A percentile compares a stretch with the other conserved stretches of the same genome.
phyloP scores from a whole-genome alignment of 2,329 filamentous ascomycete genomes.

The Talaromyces sp. region DNA sequence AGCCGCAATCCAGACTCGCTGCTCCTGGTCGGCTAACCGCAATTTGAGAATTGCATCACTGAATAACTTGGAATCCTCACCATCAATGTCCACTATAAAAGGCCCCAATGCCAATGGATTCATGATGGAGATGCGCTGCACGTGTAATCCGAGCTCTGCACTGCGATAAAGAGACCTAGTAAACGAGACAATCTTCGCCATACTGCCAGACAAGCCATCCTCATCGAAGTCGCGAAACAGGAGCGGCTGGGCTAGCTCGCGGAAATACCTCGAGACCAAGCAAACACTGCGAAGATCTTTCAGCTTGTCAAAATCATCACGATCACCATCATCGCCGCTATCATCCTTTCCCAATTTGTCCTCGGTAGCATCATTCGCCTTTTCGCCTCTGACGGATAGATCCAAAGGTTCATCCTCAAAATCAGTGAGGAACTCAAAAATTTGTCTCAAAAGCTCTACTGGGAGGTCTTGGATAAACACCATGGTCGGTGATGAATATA shows the following conservation, averaged over 20 bases:
- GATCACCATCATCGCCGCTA: not conserved
- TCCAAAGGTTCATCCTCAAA: not conserved
- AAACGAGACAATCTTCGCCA: slow-evolving; percentile 17
- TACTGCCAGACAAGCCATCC: not conserved
- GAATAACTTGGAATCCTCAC: not conserved
- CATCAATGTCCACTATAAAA: not conserved
- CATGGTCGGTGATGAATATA: slow-evolving; percentile 17
- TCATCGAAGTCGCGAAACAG: slow-evolving; percentile 22
- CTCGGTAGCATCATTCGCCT: not conserved
- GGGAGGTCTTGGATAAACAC: slow-evolving; percentile 21
- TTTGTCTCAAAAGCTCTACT: slow-evolving; percentile 21
- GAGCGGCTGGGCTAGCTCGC: slow-evolving; percentile 25
- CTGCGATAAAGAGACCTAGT: slow-evolving; percentile 19
- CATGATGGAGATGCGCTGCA: slow-evolving; percentile 18
- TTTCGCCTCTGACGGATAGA: not conserved
- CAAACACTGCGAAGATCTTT: slow-evolving; percentile 20
- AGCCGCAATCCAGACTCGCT: slow-evolving; percentile 18
- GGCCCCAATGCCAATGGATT: no score
- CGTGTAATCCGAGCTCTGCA: slow-evolving; percentile 21
- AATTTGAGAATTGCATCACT: not conserved
- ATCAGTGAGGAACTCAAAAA: slow-evolving; percentile 17
- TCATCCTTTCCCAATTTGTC: not conserved
- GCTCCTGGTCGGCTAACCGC: slow-evolving; percentile 18
- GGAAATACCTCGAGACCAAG: slow-evolving; percentile 22
- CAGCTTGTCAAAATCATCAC: not conserved